Percentiles rank a stretch among this genome's conserved stretches.
Conservation (phyloP, 768 basidiomycete species). For the Hortiboletus campestris region DNA sequence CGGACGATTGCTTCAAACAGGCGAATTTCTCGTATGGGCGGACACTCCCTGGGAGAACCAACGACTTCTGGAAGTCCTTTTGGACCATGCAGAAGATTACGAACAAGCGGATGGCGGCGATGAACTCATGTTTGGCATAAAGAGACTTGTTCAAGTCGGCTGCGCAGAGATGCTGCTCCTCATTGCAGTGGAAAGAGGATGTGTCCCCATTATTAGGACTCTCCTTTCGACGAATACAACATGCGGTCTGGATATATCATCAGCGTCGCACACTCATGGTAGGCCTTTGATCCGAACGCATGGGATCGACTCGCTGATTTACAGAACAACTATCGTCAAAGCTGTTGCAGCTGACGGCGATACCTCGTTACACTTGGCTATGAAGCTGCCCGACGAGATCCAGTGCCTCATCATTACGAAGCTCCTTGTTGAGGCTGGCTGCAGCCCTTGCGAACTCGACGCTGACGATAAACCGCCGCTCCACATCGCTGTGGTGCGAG, state of each 20-base stretch:
- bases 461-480: neutral
- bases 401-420: neutral
- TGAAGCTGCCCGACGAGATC: neutral
- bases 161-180: neutral
- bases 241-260: neutral
- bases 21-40: neutral
- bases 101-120: neutral
- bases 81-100: neutral
- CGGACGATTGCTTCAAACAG: neutral
- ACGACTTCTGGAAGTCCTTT: neutral
- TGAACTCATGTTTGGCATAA: neutral
- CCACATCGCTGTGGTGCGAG: neutral
- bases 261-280: too few species aligned
- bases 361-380: neutral
- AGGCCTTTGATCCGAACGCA: too few species aligned
- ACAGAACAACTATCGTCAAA: neutral
- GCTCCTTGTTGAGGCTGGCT: constrained; percentile 1
- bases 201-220: neutral
- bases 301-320: too few species aligned
- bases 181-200: neutral
- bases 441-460: neutral
- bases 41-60: neutral
- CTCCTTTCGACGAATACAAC: neutral
- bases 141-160: neutral
- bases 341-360: neutral